Evolutionary conservation across 805 yeast genomes (phyloP).

Genomic region (Candida yuanshanica): DNA sequence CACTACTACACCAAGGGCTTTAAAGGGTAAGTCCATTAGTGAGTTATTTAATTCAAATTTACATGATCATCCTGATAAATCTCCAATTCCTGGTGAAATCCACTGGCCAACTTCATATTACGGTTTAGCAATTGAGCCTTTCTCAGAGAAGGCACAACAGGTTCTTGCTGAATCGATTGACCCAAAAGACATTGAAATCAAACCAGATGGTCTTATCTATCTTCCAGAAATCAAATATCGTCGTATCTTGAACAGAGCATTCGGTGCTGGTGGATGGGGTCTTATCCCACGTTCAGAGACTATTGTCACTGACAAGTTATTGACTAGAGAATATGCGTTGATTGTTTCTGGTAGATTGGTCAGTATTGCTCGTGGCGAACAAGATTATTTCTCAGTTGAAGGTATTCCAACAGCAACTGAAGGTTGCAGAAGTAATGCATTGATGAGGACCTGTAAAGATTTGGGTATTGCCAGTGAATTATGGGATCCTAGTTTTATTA

Average conservation of each 20-base stretch:
- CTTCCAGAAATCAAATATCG: conserved; percentile 95
- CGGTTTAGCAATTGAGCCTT: conserved; percentile 81
- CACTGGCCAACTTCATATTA: conserved; percentile 87
- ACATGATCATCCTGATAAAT: conserved; percentile 16
- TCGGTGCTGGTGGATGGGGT: conserved; percentile 99
- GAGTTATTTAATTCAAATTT: conserved; percentile 16
- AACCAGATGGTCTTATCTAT: conserved; percentile 90
- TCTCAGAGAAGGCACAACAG: conserved; percentile 52
- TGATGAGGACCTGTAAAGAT: conserved; percentile 98
- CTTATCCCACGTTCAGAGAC: conserved; percentile 90
- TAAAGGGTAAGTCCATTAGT: conserved; percentile 15
- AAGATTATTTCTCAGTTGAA: conserved; percentile 79
- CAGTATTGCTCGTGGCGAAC: conserved; percentile 92
- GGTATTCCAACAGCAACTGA: conserved; percentile 94
- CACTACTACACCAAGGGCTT: conserved; percentile 3
- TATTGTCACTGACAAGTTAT: conserved; percentile 60
- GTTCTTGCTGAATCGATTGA: conserved; percentile 59
- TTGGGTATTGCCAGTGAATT: conserved; percentile 93
- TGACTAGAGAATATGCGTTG: conserved; percentile 87
- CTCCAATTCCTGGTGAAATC: conserved; percentile 19
- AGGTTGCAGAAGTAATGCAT: conserved; percentile 93
- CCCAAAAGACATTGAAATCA: conserved; percentile 78
- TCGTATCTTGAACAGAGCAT: conserved; percentile 79
- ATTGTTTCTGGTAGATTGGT: conserved; percentile 85
- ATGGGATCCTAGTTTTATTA: conserved; percentile 94